These are phyloP conservation scores for Vitis labrusca DNA, from an alignment of 164 flowering plant genomes.

Conservation along the genomic window DNA sequence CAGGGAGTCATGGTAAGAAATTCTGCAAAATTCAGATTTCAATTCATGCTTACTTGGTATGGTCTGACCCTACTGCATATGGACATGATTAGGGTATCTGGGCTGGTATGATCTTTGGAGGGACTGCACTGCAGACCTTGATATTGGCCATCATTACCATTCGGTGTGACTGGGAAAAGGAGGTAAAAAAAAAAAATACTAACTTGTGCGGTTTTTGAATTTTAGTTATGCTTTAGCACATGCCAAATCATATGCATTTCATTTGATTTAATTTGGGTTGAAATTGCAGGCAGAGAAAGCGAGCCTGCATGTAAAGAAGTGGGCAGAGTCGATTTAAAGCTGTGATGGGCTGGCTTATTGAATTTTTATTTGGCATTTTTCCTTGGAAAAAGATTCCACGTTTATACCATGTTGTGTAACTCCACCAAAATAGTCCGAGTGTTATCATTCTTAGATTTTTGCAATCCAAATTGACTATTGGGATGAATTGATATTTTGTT, in stretches of 20 bases:
- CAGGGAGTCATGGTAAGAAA: constrained; percentile 46
- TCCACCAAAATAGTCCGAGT: too few relatives aligned
- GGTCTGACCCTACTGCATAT: too few relatives aligned
- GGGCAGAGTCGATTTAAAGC: constrained; percentile 14
- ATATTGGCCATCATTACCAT: constrained; percentile 46
- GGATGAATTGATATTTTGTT: too few relatives aligned
- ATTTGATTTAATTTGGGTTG: background rate
- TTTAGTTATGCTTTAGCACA: too few relatives aligned
- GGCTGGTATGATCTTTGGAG: constrained; percentile 81
- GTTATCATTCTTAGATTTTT: too few relatives aligned
- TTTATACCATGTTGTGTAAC: too few relatives aligned
- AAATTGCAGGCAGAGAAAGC: constrained; percentile 41
- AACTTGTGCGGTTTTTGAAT: too few relatives aligned
- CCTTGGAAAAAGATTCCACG: too few relatives aligned
- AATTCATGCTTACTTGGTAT: too few relatives aligned
- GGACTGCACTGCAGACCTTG: constrained; percentile 65
- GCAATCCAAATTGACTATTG: too few relatives aligned
- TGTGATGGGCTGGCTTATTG: too few relatives aligned
- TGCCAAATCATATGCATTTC: background rate
- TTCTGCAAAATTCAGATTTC: background rate
- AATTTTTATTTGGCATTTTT: too few relatives aligned
- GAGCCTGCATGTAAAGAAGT: constrained; percentile 22
- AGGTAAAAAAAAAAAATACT: constrained; percentile 32
- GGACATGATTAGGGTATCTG: constrained; percentile 52
- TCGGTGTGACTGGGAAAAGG: constrained; percentile 70